Conservation (phyloP, 768 basidiomycete genomes). For the Strobilomyces confusus region DNA sequence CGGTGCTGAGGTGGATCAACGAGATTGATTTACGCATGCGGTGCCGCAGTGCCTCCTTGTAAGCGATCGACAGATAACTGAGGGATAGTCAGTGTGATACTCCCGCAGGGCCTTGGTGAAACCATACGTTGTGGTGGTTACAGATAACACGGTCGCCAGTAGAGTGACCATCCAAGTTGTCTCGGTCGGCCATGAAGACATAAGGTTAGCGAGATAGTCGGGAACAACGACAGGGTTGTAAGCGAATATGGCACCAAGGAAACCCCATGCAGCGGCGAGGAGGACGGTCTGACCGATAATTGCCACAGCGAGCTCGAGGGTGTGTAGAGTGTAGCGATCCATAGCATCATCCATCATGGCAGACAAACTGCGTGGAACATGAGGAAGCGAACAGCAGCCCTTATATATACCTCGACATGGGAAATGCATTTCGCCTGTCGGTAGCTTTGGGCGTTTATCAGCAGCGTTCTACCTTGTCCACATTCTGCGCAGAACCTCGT, state of each 20-base stretch:
- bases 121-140: background rate
- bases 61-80: slow-evolving; percentile 6
- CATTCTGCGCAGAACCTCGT: no score
- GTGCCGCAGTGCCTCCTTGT: slow-evolving; percentile 17
- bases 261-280: background rate
- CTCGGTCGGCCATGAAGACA: background rate
- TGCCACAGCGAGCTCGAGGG: background rate
- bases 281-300: background rate
- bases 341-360: background rate
- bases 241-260: background rate
- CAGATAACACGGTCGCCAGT: background rate
- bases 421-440: no score
- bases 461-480: no score
- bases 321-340: background rate
- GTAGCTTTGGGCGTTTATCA: no score
- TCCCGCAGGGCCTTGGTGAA: background rate
- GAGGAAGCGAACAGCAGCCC: background rate
- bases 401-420: background rate
- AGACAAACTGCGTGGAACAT: background rate
- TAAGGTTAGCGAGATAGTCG: background rate
- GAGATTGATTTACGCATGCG: slow-evolving; percentile 10
- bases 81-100: background rate
- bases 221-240: background rate
- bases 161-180: background rate
- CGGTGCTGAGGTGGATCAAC: slow-evolving; percentile 8